Evolutionary conservation across 176 grass and related monocot species (phyloP).

Genomic region (Bromus sterilis): DNA sequence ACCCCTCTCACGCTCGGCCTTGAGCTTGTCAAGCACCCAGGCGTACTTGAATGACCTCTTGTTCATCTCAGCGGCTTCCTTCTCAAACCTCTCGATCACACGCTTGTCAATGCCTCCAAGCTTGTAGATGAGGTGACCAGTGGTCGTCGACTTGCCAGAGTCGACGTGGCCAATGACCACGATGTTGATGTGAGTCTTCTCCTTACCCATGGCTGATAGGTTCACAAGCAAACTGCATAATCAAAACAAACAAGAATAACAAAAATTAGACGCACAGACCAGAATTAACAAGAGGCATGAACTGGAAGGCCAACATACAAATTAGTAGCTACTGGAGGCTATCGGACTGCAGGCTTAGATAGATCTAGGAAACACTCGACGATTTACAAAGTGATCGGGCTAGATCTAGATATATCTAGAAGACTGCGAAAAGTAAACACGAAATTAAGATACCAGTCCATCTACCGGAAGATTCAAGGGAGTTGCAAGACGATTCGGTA

Average conservation of each 20-base stretch:
- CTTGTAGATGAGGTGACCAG: slow-evolving; percentile 78
- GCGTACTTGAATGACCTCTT: slow-evolving; percentile 84
- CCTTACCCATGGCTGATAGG: slow-evolving; percentile 51
- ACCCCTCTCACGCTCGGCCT: slow-evolving; percentile 69
- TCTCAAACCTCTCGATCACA: slow-evolving; percentile 71
- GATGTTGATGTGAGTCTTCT: slow-evolving; percentile 68
- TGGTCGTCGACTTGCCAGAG: slow-evolving; percentile 79
- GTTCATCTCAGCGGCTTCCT: slow-evolving; percentile 74
- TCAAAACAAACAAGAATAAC: not conserved
- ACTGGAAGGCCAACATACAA: not conserved
- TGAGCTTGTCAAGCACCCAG: slow-evolving; percentile 86
- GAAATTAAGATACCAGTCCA: not conserved
- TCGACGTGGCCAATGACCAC: slow-evolving; percentile 76
- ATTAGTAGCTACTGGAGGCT: not conserved
- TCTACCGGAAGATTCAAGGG: not conserved
- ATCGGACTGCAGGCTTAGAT: not conserved
- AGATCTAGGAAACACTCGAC: not conserved
- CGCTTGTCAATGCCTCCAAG: slow-evolving; percentile 85
- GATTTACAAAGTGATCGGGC: not conserved
- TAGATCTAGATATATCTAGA: not conserved
- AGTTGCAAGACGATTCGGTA: not conserved
- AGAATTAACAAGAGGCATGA: not conserved
- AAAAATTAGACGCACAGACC: not conserved
- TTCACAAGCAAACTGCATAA: not conserved
- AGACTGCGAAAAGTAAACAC: too few relatives aligned